Evolutionary conservation across 768 basidiomycete species (phyloP), one percentile per base, ranked within the genome.

Genomic region (Tulasnella sp.): DNA sequence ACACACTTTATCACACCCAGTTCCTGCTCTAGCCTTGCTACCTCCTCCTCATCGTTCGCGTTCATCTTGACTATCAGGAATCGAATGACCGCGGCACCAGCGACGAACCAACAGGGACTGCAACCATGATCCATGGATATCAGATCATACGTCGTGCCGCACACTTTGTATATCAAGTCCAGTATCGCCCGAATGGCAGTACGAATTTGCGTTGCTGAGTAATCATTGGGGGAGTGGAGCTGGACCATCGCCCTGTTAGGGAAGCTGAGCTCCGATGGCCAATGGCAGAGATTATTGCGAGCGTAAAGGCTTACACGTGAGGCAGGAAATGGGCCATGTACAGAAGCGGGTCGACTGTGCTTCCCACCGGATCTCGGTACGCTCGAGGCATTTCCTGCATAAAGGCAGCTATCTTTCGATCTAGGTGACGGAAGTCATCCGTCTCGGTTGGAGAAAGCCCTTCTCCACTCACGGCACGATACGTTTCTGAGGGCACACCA

Each of bases 381-480:
- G 89, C 87, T 48, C 83, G 80, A 0, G 91, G 90, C 79, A 91
- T 89, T 3, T 89, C 88, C n/a, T 86, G 83, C 32, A 86, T 85
- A 82, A 92, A 92, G 0, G 88, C 86, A 2, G 85, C 83, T 26
- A 90, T 85, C 42, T 88, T 84, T 40, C 86, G 84, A 81, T 93
- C 91, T 35, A 93, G 84, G 79, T 91, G 89, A 55, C 87, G 84
- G 83, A 92, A 93, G 1, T 89, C 90, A 13, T 86, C 86, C 37
- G 91, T 88, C 9, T 88, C 87, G 79, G 91, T 85, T 29, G 89
- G 87, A 79, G 92, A 40, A 11, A 11, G 18, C 11, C 10, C 57
- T 26, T 5, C 23, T 61, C 13, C 71, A 15, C 23, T 42, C n/a
- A 5, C 37, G 5, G 39, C 57, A 84, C 23, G 15, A 1, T 2